Base-by-base conservation (phyloP, 2,329 filamentous ascomycete genomes). In the Colletotrichum falcatum region DNA sequence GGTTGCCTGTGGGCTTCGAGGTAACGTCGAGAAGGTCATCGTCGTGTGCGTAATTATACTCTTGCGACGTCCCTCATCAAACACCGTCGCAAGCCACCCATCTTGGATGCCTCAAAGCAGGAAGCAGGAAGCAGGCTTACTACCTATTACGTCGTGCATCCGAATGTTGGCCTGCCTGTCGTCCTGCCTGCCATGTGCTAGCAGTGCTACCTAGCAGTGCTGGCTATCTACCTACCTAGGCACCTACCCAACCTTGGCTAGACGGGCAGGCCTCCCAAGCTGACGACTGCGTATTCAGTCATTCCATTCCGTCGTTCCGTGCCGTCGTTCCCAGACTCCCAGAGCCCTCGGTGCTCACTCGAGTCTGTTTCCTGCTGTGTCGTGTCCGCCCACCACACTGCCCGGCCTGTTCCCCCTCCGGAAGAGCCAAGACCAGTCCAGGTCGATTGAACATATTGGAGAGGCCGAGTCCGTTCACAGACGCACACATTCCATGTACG, bases 391-490 rank as follows among this genome's bases (percentile, higher is more conserved):
- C 48, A 49, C 48, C n/a, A 30, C 44, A 55, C 23, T 39, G 44
- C 56, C 56, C 44, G 35, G 59, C 44, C 53, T 65, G 44, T 65
- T 54, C 61, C 61, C 9, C n/a, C 66, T 65, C 66, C 61, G 54
- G 37, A 54, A 59, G 33, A 55, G 56, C 64, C 49, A 66, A 66
- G 64, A 42, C 48, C 49, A 39, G 20, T 37, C 39, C 58, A 62
- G 35, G 37, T 46, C 58, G n/a, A 28, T 64, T 56, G 37, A 64
- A 46, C 26, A 56, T 35, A 20, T 44, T 46, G 28, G 16, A 46
- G 54, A 68, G 65, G n/a, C 55, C 66, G 37, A 66, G 62, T 68
- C 68, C 58, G 46, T 68, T 63, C 58, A 39, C 54, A 65, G 16
- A 63, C 53, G 33, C 33, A 54, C 12, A 23, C 48, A 33, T 20